Evolutionary conservation across 257 asterid species (phyloP), one percentile per base, ranked within the genome.

Genomic region (Solanum chiquidenum): DNA sequence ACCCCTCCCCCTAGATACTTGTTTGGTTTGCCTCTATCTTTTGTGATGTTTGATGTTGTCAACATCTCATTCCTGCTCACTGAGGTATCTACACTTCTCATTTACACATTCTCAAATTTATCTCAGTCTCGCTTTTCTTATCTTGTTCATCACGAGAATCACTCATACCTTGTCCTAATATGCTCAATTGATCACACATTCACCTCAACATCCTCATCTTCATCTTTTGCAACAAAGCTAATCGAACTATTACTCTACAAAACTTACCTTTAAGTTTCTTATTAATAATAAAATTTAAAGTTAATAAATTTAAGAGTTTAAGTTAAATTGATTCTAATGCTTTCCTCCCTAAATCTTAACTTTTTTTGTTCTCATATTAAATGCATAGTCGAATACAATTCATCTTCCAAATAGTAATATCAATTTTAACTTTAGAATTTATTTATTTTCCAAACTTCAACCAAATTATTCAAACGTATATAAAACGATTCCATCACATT

Each of bases 61-160:
- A 64, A 64, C 0, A 12, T 64, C 18, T 64, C 4, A 62, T 25
- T 0, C 7, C 3, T 62, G 29, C 7, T 62, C 13, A 23, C 4
- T 11, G 4, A 10, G 9, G 8, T 6, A 25, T 66, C 20, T n/a
- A 64, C 27, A n/a, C 18, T n/a, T n/a, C 8, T 11, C 8, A 5
- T 64, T 3, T 66, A 11, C 12, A 69, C 11, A 69, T 69, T 0
- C 23, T 7, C 6, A 7, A 29, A 29, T 7, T 55, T 1, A 69
- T 29, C 9, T 69, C 6, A 69, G 0, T 6, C 23, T 69, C 12
- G 1, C 5, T 68, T 7, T 2, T 5, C 3, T 12, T 33, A 27
- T 68, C 5, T 68, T 68, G 0, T 27, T 5, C 5, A 2, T 27
- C 74, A 5, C 21, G 10, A 3, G 18, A 6, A 12, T 27, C 35